Base-by-base conservation (phyloP, 192 early-diverging fungal species). In the Coemansia sp. region DNA sequence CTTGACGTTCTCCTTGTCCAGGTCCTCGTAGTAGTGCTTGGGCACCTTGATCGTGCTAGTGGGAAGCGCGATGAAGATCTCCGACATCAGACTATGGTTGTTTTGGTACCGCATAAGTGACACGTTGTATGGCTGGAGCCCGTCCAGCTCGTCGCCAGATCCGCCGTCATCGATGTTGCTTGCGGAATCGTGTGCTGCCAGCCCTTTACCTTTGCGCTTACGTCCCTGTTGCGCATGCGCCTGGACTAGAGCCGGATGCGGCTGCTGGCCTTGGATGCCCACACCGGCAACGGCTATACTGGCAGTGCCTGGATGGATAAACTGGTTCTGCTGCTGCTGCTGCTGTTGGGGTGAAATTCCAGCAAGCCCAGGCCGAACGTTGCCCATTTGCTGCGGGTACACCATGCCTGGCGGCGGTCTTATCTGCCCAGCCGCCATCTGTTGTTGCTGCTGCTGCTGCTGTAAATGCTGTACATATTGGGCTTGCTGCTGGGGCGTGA, bases 51-150 rank as follows among this genome's bases (percentile, higher is more conserved):
- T 65, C 2, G 69, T 71, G 70, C 78, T 81, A 0, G 69, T 71
- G 3, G 78, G 78, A 46, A 81, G 45, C n/a, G 78, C 78, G 0
- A 81, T 61, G 34, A 81, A 81, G 4, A 81, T 61, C 41, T 81
- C 78, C 5, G 78, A 62, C 78, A 81, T 75, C 49, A 81, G 10
- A 32, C 62, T 75, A 61, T 81, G 78, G 66, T 75, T 81, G 59
- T 75, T 68, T 48, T 81, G 78, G 62, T 81, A 81, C 49, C 78
- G 62, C 23, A 55, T 54, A 25, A 81, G 54, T 19, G 78, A 71
- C 11, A 81, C 65, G 11, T 23, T 72, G 19, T 68, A 71, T 23
- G 78, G 73, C 64, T 75, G 78, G 15, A 75, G 43, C 23, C 46
- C 64, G 38, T 75, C 73, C 33, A 72, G 41, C 38, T 81, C 78